phyloP scores from a whole-genome alignment of 768 basidiomycete genomes.

The Dentipellis sp. region DNA sequence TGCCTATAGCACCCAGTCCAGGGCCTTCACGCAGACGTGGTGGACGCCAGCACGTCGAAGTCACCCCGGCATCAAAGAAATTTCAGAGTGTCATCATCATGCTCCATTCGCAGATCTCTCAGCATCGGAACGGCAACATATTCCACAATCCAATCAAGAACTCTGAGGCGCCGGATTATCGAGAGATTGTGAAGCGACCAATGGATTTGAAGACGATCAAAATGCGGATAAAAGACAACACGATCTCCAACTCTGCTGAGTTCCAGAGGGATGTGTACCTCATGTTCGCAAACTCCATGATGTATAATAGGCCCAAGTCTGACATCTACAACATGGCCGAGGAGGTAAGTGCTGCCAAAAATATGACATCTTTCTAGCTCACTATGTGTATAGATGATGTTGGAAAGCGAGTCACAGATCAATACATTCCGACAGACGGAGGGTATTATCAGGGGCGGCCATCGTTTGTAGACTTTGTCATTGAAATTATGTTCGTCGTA shows the following conservation, averaged over 20 bases:
- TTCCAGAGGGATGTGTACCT: slow-evolving; percentile 85
- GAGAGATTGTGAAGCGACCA: slow-evolving; percentile 86
- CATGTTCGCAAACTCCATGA: slow-evolving; percentile 96
- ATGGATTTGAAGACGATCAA: slow-evolving; percentile 96
- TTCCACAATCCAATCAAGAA: slow-evolving; percentile 87
- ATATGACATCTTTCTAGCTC: not conserved
- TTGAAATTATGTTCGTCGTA: not conserved
- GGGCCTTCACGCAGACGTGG: slow-evolving; percentile 16
- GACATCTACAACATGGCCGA: slow-evolving; percentile 88
- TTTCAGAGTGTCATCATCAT: slow-evolving; percentile 78
- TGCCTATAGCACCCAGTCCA: slow-evolving; percentile 2
- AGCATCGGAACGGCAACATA: slow-evolving; percentile 82
- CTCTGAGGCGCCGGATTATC: slow-evolving; percentile 85
- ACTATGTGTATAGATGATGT: slow-evolving; percentile 51
- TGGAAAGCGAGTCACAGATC: slow-evolving; percentile 59
- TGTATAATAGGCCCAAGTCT: slow-evolving; percentile 86
- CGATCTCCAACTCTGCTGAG: slow-evolving; percentile 73
- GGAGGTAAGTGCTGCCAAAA: slow-evolving; percentile 47
- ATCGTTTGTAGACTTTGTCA: slow-evolving; percentile 13
- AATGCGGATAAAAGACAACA: slow-evolving; percentile 72
- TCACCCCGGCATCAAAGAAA: slow-evolving; percentile 40
- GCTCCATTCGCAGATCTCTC: slow-evolving; percentile 74
- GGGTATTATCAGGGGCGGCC: slow-evolving; percentile 30
- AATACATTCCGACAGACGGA: slow-evolving; percentile 70
- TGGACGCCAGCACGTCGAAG: slow-evolving; percentile 15